A percentile compares a stretch with the other conserved stretches of the same genome.
Conservation (phyloP, 768 basidiomycete genomes). For the Stropharia rugosoannulata region DNA sequence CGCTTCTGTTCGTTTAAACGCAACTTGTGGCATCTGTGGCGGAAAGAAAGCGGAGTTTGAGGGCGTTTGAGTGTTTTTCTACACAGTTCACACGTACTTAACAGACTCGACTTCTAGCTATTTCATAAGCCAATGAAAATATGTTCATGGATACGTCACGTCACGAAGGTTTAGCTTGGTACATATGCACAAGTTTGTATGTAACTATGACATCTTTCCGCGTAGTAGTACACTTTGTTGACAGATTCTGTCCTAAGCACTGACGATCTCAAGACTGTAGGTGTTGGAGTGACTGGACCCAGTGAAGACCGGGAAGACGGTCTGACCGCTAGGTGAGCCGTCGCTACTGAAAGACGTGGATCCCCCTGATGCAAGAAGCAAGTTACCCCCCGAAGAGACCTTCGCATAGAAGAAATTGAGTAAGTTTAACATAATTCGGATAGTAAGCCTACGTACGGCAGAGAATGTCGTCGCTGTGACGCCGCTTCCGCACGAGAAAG, state of each 20-base stretch:
- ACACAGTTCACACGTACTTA: neutral
- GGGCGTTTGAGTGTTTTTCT: slow-evolving; percentile 6
- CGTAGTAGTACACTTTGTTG: neutral
- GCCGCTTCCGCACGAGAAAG: slow-evolving; percentile 51
- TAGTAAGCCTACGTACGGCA: slow-evolving; percentile 37
- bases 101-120: no score
- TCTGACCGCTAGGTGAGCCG: slow-evolving; percentile 48
- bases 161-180: no score
- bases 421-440: no score
- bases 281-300: slow-evolving; percentile 31
- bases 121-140: neutral
- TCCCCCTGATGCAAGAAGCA: slow-evolving; percentile 50
- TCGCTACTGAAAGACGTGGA: slow-evolving; percentile 52
- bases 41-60: slow-evolving; percentile 26
- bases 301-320: slow-evolving; percentile 38
- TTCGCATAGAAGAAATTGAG: slow-evolving; percentile 15
- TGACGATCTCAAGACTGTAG: slow-evolving; percentile 39
- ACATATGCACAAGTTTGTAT: neutral
- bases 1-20: no score
- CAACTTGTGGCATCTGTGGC: neutral
- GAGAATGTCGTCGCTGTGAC: slow-evolving; percentile 47
- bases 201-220: neutral
- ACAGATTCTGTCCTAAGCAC: slow-evolving; percentile 20
- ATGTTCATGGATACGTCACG: neutral
- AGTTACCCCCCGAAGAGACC: slow-evolving; percentile 45